These are phyloP conservation scores for Erodium chrysanthum DNA, from an alignment of 441 rosid species.

Conservation along the genomic window DNA sequence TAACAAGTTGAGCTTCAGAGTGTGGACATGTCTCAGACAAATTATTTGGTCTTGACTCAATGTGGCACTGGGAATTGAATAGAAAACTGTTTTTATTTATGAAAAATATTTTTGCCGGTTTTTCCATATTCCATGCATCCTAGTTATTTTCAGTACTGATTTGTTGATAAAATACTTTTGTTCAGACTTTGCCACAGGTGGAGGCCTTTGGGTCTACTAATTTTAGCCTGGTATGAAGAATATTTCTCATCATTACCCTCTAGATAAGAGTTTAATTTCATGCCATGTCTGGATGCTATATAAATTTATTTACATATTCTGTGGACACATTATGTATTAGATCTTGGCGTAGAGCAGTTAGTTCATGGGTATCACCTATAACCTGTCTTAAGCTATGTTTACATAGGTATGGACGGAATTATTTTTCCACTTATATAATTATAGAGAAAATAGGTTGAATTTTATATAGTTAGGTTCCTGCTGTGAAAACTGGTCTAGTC, in stretches of 20 bases:
- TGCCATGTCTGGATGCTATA: neutral
- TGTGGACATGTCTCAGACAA: neutral
- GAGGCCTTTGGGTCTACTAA: constrained; percentile 60
- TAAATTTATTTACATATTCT: no score
- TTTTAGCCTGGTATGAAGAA: constrained; percentile 56
- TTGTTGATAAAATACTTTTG: constrained; percentile 9
- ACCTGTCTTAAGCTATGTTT: neutral
- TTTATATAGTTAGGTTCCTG: no score
- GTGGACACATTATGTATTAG: neutral
- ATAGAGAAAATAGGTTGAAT: no score
- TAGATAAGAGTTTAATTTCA: neutral
- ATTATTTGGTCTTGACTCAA: neutral
- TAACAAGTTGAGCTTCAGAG: neutral
- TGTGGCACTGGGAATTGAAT: neutral
- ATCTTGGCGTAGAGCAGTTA: neutral
- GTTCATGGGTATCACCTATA: neutral
- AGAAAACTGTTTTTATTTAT: no score
- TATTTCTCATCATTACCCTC: constrained; percentile 8
- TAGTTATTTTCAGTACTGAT: constrained; percentile 16
- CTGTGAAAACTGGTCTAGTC: no score
- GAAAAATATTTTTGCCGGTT: no score
- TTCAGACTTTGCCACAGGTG: constrained; percentile 60
- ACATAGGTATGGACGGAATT: no score
- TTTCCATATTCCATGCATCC: neutral
- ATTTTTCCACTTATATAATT: no score